Base-by-base conservation (phyloP, 345 rosid genomes). In the Pugionium dolabratum region DNA sequence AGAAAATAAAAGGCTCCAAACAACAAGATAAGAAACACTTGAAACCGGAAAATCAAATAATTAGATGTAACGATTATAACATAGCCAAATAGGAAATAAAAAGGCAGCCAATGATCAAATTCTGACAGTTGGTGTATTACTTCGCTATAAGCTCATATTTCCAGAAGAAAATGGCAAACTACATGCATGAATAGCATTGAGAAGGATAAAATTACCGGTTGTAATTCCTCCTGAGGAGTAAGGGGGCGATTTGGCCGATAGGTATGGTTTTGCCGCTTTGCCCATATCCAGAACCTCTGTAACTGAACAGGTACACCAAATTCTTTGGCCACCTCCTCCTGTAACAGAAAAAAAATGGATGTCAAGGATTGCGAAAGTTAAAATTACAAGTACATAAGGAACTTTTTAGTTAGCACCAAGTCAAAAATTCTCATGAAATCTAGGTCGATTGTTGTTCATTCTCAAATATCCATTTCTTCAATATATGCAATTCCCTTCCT, bases 261-360 rank as follows among this genome's bases (percentile, higher is more conserved):
- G 3, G 97, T 94, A 76, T 90, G 96, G 67, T 94, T 94, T 71
- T 86, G 91, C 29, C 99, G 91, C 84, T 87, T 88, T 55, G 93
- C 96, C 96, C 96, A 91, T 18, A 94, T 81, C 99, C 99, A 94
- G 76, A 88, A 94, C 31, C 97, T 85, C 69, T 82, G 97, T 74
- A 76, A 83, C 77, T 85, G 95, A 37, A 88, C 91, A 34, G 36
- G 36, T 2, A 34, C 5, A 34, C 36, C 36, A 34, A 34, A 18
- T 18, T 18, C 18, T 18, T 18, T 18, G 18, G 18, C 18, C 18
- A 18, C 18, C 18, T 18, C 99, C 74, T 88, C 97, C 99, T 94
- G 78, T 60, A 70, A 54, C 31, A 67, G 46, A 50, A 67, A 43
- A 66, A 39, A 33, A 46, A 10, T 60, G 44, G 53, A 40, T 18